Base-by-base conservation (phyloP, 768 basidiomycete species). In the Mrakia blollopis region DNA sequence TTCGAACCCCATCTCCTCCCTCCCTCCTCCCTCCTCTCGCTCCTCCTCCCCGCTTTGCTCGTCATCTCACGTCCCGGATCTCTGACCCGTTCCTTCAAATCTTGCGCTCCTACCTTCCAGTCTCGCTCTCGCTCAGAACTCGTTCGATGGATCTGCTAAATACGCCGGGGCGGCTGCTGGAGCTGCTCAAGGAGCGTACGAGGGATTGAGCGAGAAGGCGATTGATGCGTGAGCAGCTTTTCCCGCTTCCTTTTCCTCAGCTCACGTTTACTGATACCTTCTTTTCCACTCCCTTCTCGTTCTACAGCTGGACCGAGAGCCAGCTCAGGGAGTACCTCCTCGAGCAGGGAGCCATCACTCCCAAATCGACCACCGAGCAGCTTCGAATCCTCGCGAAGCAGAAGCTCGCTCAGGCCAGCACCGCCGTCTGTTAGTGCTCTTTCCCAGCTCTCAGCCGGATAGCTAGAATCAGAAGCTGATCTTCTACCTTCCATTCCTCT, bases 341-440 rank as follows among this genome's bases (percentile, higher is more conserved):
- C 73, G 88, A 92, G 81, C 91, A 96, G 80, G 94, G 94, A 60
- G 86, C 96, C 78, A 89, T 98, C 70, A 88, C 90, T 9, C 94
- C 95, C 21, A 87, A 88, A 39, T 91, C 91, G 2, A 89, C 89
- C 3, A 86, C 87, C 74, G 95, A 97, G 81, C 88, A 93, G 80
- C 88, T 98, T 30, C 86, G 91, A 30, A 84, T 91, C 23, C 86
- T 92, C 57, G 94, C 92, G 37, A 91, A 91, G 85, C 87, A 88
- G 78, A 87, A 88, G 82, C 84, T 41, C 57, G 41, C 41, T 35
- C 57, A 72, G 32, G 85, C 87, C 30, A 88, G 88, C 52, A 86
- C 86, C 44, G 86, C 86, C 62, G 80, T 86, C 41, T 86, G 87
- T 68, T 21, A 37, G 65, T 68, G 44, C 7, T 52, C 50, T 6